These are phyloP conservation scores for Tuber indicum DNA, from an alignment of 495 filamentous ascomycete species.

Conservation along the genomic window DNA sequence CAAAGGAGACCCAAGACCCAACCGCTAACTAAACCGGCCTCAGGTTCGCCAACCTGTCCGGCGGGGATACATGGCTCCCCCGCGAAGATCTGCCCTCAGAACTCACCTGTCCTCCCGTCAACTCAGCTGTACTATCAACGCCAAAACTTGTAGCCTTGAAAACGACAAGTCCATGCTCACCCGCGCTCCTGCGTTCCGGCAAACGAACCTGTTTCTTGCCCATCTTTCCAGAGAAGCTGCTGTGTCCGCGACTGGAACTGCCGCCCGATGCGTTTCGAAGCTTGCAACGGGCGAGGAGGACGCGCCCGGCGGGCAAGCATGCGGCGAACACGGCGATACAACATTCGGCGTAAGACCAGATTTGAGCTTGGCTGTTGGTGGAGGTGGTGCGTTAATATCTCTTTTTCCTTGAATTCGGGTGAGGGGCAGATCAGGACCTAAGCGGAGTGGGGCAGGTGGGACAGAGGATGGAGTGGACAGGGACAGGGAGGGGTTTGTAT, in stretches of 20 bases:
- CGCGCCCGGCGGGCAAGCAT: constrained; percentile 23
- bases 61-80: neutral
- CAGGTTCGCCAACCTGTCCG: neutral
- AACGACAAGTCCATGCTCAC: constrained; percentile 17
- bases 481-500: constrained; percentile 2
- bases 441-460: neutral
- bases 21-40: neutral
- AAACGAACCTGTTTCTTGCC: neutral
- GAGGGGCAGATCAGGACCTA: constrained; percentile 7
- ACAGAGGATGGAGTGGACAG: neutral
- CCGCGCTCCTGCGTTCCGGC: neutral
- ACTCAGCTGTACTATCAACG: constrained; percentile 11
- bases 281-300: constrained; percentile 17
- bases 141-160: constrained; percentile 15
- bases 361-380: constrained; percentile 22
- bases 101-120: constrained; percentile 6
- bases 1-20: neutral
- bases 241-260: neutral
- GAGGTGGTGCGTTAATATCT: neutral
- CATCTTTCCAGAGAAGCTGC: neutral
- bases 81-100: neutral
- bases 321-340: constrained; percentile 24
- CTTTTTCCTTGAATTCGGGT: neutral
- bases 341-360: constrained; percentile 24
- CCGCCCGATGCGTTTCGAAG: neutral